These are phyloP conservation scores for Atkinsonella hypoxylon DNA, from an alignment of 2,329 filamentous ascomycete genomes.

Conservation along the genomic window DNA sequence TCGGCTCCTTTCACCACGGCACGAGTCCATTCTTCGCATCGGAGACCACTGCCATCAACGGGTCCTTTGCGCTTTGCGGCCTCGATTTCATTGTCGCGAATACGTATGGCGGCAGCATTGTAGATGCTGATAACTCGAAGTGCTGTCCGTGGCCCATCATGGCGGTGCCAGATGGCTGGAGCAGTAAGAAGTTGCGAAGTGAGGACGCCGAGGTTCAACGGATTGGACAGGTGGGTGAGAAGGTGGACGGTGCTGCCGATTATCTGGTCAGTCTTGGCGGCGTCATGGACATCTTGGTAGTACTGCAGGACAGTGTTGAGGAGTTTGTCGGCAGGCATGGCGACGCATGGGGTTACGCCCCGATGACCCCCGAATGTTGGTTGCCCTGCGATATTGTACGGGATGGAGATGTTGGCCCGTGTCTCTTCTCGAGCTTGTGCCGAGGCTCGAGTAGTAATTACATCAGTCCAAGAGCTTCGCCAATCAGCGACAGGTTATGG, in stretches of 20 bases:
- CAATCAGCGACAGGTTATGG: too few species aligned
- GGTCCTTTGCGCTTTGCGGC: constrained; percentile 18
- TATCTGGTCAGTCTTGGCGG: constrained; percentile 40
- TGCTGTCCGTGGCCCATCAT: constrained; percentile 48
- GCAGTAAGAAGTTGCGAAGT: constrained; percentile 61
- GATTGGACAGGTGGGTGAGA: constrained; percentile 58
- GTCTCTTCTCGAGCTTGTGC: constrained; percentile 9
- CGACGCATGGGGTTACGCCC: constrained; percentile 4
- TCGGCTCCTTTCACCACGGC: constrained; percentile 47
- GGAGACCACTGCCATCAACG: constrained; percentile 30
- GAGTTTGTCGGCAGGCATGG: constrained; percentile 55
- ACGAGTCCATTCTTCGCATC: constrained; percentile 41
- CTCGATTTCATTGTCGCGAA: constrained; percentile 36
- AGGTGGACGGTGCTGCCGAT: constrained; percentile 56
- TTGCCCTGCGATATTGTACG: background rate
- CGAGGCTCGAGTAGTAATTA: constrained; percentile 14
- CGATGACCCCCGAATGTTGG: background rate
- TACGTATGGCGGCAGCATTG: constrained; percentile 50
- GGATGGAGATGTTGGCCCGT: too few species aligned
- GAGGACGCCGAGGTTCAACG: constrained; percentile 60
- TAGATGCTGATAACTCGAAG: constrained; percentile 59
- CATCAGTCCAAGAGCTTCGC: background rate
- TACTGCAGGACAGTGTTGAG: constrained; percentile 53
- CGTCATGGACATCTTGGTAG: constrained; percentile 42
- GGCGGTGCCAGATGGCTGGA: constrained; percentile 56